Evolutionary conservation across 2,329 filamentous ascomycete species (phyloP), one percentile per base, ranked within the genome.

Genomic region (Colletotrichum higginsianum): DNA sequence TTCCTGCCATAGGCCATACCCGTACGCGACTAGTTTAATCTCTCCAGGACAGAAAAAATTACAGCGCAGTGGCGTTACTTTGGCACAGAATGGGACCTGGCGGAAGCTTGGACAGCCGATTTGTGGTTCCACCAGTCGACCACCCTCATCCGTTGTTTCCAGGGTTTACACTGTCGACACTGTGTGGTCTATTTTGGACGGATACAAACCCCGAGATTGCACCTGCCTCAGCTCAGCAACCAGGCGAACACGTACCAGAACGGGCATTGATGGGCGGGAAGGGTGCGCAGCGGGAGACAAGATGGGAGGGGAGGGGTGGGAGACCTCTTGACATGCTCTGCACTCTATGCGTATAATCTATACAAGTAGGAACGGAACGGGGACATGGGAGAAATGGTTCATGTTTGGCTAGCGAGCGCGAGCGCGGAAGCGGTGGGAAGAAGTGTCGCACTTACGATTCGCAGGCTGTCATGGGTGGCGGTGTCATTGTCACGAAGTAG

Each of bases 101-200:
- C 72, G 69, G 69, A 71, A 73, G 72, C 68, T 67, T 69, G 56
- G 69, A 73, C 72, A 72, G 72, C 64, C 69, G 68, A 73, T 72
- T 61, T 63, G 42, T 72, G 70, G 70, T 72, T 66, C 70, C 66
- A 71, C 66, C 42, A 30, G 52, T 56, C 26, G 66, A 69, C 65
- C 52, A 69, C 23, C 38, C 61, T 60, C 49, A 46, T 58, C 40
- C 42, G 66, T 52, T 53, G 63, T 18, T 21, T 30, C 16, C 63
- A 67, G 67, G 49, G 56, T 71, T 71, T 56, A 56, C 56, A 61
- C 64, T 61, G 56, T 61, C 23, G 23, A 56, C 63, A 67, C 64
- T 61, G 67, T 67, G 64, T 50, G 50, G 21, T 23, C 21, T 26
- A 23, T 50, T 23, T 44, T 13, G 23, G 57, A 46, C 40, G 44